These are phyloP conservation scores for Alnus rubra DNA, from an alignment of 306 rosid genomes.

Conservation along the genomic window DNA sequence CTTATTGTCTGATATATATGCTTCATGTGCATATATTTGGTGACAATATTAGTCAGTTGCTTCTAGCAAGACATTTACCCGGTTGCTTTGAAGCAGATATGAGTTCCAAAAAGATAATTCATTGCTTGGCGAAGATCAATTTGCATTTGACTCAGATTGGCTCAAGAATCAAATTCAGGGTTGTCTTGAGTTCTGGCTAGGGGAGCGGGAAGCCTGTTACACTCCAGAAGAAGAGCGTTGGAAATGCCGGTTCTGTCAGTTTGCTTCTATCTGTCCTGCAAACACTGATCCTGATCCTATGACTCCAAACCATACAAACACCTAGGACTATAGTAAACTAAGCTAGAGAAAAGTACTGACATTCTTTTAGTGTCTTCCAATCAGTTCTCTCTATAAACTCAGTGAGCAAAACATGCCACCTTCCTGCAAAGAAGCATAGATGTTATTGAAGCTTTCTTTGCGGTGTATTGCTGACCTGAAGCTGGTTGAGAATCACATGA, in stretches of 20 bases:
- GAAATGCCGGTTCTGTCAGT: conserved; percentile 74
- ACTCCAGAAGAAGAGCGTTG: conserved; percentile 72
- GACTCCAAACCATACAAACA: conserved; percentile 15
- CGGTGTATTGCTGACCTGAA: not conserved
- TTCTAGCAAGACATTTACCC: conserved; percentile 9
- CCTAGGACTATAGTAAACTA: conserved; percentile 23
- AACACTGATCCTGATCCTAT: conserved; percentile 14
- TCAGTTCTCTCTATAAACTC: conserved; percentile 2
- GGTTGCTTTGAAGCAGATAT: conserved; percentile 53
- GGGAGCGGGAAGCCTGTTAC: conserved; percentile 66
- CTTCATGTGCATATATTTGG: not conserved
- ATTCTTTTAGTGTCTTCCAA: not conserved
- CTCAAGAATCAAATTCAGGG: conserved; percentile 46
- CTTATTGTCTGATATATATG: not conserved
- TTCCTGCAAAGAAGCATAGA: conserved; percentile 11
- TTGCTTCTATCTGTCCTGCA: conserved; percentile 44
- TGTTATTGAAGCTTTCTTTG: conserved; percentile 23
- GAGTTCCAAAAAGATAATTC: conserved; percentile 79
- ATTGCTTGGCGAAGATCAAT: conserved; percentile 68
- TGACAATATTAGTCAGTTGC: conserved; percentile 5
- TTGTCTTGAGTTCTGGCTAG: conserved; percentile 74
- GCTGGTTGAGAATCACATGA: too few relatives aligned
- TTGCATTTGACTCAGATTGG: conserved; percentile 59
- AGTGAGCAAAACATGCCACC: not conserved
- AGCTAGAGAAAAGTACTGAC: conserved; percentile 2